Evolutionary conservation across 2,329 filamentous ascomycete genomes (phyloP), one percentile per base, ranked within the genome.

Genomic region (Penicillium sp.): DNA sequence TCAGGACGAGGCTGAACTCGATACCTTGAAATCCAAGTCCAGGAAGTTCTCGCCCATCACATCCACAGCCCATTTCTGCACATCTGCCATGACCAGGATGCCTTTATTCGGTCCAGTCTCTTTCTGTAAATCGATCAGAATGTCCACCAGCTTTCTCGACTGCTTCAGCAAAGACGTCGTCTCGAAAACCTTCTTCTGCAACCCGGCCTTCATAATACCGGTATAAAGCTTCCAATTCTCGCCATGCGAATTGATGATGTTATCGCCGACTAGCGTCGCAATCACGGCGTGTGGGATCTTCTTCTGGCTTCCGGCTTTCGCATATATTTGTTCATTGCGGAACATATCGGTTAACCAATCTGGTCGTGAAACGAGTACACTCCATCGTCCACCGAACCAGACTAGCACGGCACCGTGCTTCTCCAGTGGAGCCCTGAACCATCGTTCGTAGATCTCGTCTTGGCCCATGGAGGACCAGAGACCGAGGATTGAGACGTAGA

Each of bases 331-430:
- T 42, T 67, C 64, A 32, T 65, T 60, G 13, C 61, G 63, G 32
- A 68, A 65, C 53, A 68, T 60, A 39, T 75, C 69, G 3, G 67
- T 65, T 3, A 78, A 53, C 49, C 72, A 74, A 0, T 66, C 57
- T 1, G 75, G 74, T 4, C 67, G 68, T 41, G 70, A 70, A 1
- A 76, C 69, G 10, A 77, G 61, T 3, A 77, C 63, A 41, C 74
- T 76, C 75, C 75, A 77, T 35, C 67, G 68, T 0, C 71, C 73
- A 1, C 69, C 74, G 31, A 76, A 76, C 63, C 74, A 77, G 26
- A 77, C 61, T 49, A 75, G 71, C 17, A 76, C 75, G 1, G 74
- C 75, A 4, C 75, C 63, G 43, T 67, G 53, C 37, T 59, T 52
- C 28, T 65, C 62, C 1, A 66, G 49, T 2, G 58, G 55, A 2